These are phyloP conservation scores for Tylopilus rubrobrunneus DNA, from an alignment of 768 basidiomycete genomes.

Conservation along the genomic window DNA sequence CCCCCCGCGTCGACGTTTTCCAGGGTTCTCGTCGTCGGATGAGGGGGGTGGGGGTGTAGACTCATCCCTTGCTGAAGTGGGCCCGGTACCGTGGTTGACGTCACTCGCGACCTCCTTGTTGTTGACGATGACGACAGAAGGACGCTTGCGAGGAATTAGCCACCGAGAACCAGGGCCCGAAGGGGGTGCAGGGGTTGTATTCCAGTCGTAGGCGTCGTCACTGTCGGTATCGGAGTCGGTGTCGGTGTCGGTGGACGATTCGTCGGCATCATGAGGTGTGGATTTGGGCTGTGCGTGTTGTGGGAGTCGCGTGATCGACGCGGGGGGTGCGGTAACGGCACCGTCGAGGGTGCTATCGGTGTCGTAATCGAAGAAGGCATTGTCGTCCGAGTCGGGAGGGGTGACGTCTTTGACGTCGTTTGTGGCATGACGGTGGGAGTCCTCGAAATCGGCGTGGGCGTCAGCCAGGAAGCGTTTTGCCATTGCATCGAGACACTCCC, in stretches of 20 bases:
- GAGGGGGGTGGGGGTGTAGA: neutral
- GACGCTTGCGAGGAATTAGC: conserved; percentile 20
- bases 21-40: conserved; percentile 2
- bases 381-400: conserved; percentile 2
- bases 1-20: conserved; percentile 19
- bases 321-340: neutral
- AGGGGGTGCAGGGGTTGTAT: neutral
- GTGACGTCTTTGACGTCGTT: neutral
- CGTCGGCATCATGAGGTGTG: conserved; percentile 3
- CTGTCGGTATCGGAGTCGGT: conserved; percentile 13
- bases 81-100: neutral
- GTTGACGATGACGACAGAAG: conserved; percentile 14
- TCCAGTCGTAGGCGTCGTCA: conserved; percentile 16
- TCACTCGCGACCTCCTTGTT: neutral
- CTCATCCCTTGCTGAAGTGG: neutral
- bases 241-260: conserved; percentile 10
- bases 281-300: conserved; percentile 5
- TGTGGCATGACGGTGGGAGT: neutral
- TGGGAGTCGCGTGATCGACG: neutral
- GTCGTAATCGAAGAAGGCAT: conserved; percentile 19
- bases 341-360: conserved; percentile 18
- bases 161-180: conserved; percentile 13
- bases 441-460: conserved; percentile 12
- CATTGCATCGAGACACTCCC: conserved; percentile 16
- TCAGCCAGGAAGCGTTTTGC: conserved; percentile 14